Conservation (phyloP, 2,329 filamentous ascomycete species). For the Laburnicola sp. region DNA sequence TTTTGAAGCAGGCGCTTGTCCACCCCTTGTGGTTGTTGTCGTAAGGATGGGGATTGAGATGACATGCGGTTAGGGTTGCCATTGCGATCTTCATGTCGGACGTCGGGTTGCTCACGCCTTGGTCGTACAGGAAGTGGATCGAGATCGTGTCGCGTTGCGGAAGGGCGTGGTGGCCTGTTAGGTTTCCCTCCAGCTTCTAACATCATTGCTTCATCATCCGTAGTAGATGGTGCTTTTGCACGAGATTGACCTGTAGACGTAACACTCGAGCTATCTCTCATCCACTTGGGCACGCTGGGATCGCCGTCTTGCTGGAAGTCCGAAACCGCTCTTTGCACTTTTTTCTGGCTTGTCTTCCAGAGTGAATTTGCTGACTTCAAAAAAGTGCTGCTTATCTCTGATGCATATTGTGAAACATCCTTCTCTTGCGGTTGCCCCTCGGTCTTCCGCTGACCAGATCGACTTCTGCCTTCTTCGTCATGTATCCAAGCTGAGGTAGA, state of each 20-base stretch:
- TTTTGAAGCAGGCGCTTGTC: slow-evolving; percentile 57
- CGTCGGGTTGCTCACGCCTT: slow-evolving; percentile 27
- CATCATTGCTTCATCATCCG: slow-evolving; percentile 67
- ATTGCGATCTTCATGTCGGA: slow-evolving; percentile 20
- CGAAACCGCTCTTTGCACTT: slow-evolving; percentile 85
- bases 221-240: slow-evolving; percentile 24
- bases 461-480: slow-evolving; percentile 56
- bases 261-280: slow-evolving; percentile 69
- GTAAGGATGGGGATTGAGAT: slow-evolving; percentile 46
- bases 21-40: slow-evolving; percentile 35
- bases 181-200: slow-evolving; percentile 70
- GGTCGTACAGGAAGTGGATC: slow-evolving; percentile 29
- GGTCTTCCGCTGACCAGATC: slow-evolving; percentile 52
- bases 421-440: slow-evolving; percentile 63
- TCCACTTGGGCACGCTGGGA: slow-evolving; percentile 87
- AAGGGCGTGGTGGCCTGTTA: slow-evolving; percentile 41
- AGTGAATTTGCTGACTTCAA: slow-evolving; percentile 93
- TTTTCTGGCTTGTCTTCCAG: slow-evolving; percentile 94
- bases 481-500: slow-evolving; percentile 66
- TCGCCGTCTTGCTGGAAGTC: slow-evolving; percentile 78
- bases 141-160: slow-evolving; percentile 25
- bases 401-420: slow-evolving; percentile 79
- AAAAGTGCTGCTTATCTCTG: slow-evolving; percentile 78
- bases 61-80: slow-evolving; percentile 42
- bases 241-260: slow-evolving; percentile 20